These are phyloP conservation scores for Epithemia pelagica DNA, from an alignment of 108 stramenopile genomes.

Conservation along the genomic window DNA sequence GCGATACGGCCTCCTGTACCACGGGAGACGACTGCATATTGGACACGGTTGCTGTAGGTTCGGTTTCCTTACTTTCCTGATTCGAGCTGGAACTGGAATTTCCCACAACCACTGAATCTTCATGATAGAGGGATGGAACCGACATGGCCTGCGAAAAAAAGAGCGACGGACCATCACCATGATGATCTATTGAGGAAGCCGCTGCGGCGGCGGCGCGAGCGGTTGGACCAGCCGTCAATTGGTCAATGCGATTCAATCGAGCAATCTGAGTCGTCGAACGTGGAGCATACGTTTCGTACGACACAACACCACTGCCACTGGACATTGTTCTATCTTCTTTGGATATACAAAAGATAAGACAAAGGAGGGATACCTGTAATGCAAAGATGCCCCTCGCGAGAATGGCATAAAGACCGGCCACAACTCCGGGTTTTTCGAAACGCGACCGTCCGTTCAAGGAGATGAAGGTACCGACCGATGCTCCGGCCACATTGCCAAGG, in stretches of 20 bases:
- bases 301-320: slow-evolving; percentile 18
- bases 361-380: too few species aligned
- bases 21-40: slow-evolving; percentile 4
- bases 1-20: slow-evolving; percentile 24
- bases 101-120: slow-evolving; percentile 5
- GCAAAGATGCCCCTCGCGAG: too few species aligned
- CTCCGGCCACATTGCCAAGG: too few species aligned
- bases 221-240: slow-evolving; percentile 65
- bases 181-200: slow-evolving; percentile 5
- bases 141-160: slow-evolving; percentile 35
- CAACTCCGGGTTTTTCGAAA: too few species aligned
- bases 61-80: not conserved
- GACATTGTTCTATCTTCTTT: too few species aligned
- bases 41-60: slow-evolving; percentile 2
- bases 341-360: too few species aligned
- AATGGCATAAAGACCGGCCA: too few species aligned
- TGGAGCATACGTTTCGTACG: slow-evolving; percentile 81
- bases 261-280: slow-evolving; percentile 52
- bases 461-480: too few species aligned
- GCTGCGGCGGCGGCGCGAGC: slow-evolving; percentile 12
- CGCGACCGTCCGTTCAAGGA: too few species aligned
- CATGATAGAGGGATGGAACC: slow-evolving; percentile 14
- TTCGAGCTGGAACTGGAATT: slow-evolving; percentile 30
- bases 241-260: slow-evolving; percentile 55
- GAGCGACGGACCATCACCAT: not conserved